These are phyloP conservation scores for Panellus pusillus DNA, from an alignment of 768 basidiomycete species.

Conservation along the genomic window DNA sequence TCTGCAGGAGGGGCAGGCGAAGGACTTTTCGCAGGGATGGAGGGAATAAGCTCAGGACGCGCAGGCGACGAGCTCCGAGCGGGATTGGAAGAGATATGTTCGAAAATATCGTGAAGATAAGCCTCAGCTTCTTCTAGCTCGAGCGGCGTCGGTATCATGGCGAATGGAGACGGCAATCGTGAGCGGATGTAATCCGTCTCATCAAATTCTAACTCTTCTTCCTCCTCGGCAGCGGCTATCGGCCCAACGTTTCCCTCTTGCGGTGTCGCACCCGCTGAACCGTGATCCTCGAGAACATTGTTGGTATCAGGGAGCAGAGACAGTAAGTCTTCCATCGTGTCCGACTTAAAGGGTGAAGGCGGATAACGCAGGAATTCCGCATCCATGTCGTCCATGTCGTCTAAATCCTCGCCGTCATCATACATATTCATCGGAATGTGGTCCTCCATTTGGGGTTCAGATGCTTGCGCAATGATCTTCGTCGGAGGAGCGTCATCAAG, in stretches of 20 bases:
- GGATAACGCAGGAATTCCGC: constrained; percentile 7
- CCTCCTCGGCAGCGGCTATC: not conserved
- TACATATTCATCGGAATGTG: no score
- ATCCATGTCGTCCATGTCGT: not conserved
- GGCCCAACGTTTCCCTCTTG: no score
- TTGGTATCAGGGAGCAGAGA: not conserved
- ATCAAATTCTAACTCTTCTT: constrained; percentile 19
- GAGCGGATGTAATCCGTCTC: constrained; percentile 19
- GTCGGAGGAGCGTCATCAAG: no score
- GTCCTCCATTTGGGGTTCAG: no score
- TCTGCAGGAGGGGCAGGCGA: no score
- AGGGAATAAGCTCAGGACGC: no score
- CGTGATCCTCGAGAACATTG: not conserved
- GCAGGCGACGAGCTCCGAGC: no score
- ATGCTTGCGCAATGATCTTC: no score
- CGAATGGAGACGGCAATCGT: constrained; percentile 19
- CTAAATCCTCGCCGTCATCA: not conserved
- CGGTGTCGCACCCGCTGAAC: no score
- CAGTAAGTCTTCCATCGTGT: not conserved
- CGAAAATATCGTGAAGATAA: not conserved
- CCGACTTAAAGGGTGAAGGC: not conserved
- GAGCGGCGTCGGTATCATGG: constrained; percentile 8
- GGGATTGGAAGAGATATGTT: not conserved
- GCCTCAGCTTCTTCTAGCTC: not conserved
- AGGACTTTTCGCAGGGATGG: no score